A percentile compares a stretch with the other conserved stretches of the same genome.
phyloP scores from a whole-genome alignment of 208 protist genomes.

The Wallacemonas rigidus region DNA sequence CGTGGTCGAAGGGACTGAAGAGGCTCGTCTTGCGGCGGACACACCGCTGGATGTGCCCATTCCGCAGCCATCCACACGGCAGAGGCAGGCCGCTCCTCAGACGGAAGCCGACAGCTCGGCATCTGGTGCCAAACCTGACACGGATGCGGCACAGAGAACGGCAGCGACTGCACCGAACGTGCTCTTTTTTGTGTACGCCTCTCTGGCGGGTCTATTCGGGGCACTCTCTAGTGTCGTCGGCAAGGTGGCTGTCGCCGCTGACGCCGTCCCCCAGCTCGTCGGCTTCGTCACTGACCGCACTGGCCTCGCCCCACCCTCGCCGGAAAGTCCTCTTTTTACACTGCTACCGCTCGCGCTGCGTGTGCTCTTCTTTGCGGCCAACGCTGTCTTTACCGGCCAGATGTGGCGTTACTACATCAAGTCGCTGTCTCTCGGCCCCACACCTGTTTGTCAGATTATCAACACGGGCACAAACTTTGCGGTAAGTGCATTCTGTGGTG shows the following conservation, averaged over 20 bases:
- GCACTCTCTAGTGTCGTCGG: conserved; percentile 73
- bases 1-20: too few relatives aligned
- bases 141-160: background rate
- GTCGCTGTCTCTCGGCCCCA: conserved; percentile 78
- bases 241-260: conserved; percentile 62
- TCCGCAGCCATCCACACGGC: background rate
- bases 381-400: conserved; percentile 68
- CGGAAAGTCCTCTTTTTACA: background rate
- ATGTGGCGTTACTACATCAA: conserved; percentile 91
- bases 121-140: background rate
- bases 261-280: conserved; percentile 12
- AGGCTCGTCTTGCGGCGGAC: background rate
- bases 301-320: background rate
- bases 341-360: conserved; percentile 30
- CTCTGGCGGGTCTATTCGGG: conserved; percentile 69
- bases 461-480: conserved; percentile 88
- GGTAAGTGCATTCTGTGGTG: conserved; percentile 67
- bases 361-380: conserved; percentile 45
- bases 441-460: conserved; percentile 80
- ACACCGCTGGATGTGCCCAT: conserved; percentile 2
- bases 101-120: background rate
- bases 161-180: conserved; percentile 5
- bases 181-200: conserved; percentile 66
- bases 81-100: background rate
- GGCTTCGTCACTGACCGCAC: background rate